A percentile compares a stretch with the other conserved stretches of the same genome.
These are phyloP conservation scores for Ophiostoma fasciatum DNA, from an alignment of 2,329 filamentous ascomycete species.

Conservation along the genomic window DNA sequence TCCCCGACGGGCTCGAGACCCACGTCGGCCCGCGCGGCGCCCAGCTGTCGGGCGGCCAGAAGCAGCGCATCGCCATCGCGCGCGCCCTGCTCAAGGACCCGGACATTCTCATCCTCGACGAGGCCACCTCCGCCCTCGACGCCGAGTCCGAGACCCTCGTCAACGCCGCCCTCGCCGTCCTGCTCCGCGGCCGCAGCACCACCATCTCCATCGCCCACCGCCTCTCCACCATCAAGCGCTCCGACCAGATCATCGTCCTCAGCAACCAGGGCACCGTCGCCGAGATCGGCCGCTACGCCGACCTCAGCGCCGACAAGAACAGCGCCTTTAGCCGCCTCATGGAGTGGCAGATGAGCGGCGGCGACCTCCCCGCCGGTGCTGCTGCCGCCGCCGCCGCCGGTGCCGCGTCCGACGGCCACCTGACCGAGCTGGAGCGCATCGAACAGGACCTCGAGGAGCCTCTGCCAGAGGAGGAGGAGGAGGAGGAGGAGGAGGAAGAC, in stretches of 20 bases:
- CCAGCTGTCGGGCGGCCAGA: conserved; percentile 89
- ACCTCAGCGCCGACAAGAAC: conserved; percentile 55
- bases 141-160: conserved; percentile 95
- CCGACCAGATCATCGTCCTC: conserved; percentile 86
- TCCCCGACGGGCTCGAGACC: conserved; percentile 90
- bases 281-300: conserved; percentile 71
- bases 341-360: conserved; percentile 96
- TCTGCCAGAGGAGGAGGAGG: conserved; percentile 21
- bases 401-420: conserved; percentile 21
- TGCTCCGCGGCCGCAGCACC: conserved; percentile 79
- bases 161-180: conserved; percentile 69
- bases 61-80: conserved; percentile 94
- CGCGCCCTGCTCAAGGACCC: conserved; percentile 88
- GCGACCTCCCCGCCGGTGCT: conserved; percentile 37
- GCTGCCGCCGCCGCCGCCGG: conserved; percentile 19
- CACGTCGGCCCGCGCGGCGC: conserved; percentile 84
- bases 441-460: conserved; percentile 31
- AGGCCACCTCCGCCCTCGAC: conserved; percentile 89
- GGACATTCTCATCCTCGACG: conserved; percentile 91
- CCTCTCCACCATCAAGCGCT: conserved; percentile 89
- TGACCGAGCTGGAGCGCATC: conserved; percentile 37
- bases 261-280: conserved; percentile 76
- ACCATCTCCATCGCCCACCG: conserved; percentile 97
- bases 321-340: conserved; percentile 91
- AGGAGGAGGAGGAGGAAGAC: conserved; percentile 12